These are phyloP conservation scores for Platanthera zijinensis DNA, from an alignment of 106 monocot species.

Conservation along the genomic window DNA sequence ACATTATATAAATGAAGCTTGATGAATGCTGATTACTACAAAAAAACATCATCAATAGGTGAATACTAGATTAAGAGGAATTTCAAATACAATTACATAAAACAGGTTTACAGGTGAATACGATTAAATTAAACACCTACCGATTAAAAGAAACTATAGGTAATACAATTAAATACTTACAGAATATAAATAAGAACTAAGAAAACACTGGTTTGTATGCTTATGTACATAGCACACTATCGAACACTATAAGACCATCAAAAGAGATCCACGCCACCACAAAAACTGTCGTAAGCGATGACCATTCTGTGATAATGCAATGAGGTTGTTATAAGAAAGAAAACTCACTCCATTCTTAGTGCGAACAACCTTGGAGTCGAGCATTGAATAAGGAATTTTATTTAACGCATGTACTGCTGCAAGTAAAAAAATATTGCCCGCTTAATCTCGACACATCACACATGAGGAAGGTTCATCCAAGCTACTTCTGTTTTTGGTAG, in stretches of 20 bases:
- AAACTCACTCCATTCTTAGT: constrained; percentile 90
- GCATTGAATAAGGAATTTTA: constrained; percentile 94
- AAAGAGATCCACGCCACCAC: constrained; percentile 87
- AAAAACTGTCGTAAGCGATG: constrained; percentile 85
- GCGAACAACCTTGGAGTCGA: constrained; percentile 93
- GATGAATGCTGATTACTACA: too few species aligned
- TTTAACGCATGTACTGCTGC: constrained; percentile 92
- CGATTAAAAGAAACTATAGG: too few species aligned
- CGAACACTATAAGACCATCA: constrained; percentile 93
- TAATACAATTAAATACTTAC: too few species aligned
- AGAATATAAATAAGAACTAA: too few species aligned
- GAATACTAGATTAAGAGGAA: too few species aligned
- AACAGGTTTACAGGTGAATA: too few species aligned
- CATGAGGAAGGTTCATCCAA: not conserved
- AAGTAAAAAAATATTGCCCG: not conserved
- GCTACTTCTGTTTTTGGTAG: not conserved
- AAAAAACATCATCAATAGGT: too few species aligned
- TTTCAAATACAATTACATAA: too few species aligned
- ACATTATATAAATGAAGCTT: too few species aligned
- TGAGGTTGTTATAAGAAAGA: constrained; percentile 86
- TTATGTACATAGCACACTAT: constrained; percentile 54
- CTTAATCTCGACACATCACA: constrained; percentile 3
- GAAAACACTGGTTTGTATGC: too few species aligned
- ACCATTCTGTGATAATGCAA: constrained; percentile 95
- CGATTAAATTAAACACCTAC: too few species aligned